A percentile compares a stretch with the other conserved stretches of the same genome.
phyloP scores from a whole-genome alignment of 2,329 filamentous ascomycete genomes.

The Chrysoporthe deuterocubensis region DNA sequence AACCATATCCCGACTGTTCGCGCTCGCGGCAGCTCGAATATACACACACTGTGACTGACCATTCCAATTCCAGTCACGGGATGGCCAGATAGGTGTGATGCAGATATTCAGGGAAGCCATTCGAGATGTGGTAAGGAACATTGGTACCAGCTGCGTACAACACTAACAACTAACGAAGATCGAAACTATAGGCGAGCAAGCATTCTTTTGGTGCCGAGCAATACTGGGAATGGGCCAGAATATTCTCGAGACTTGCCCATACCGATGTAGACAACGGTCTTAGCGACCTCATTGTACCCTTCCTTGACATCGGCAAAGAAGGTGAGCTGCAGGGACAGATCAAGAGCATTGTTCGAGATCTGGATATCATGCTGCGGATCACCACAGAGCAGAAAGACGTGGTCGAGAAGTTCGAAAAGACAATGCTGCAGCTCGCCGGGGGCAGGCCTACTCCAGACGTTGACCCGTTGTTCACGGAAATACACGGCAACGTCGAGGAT shows the following conservation, averaged over 20 bases:
- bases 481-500: constrained; percentile 39
- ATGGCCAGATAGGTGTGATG: constrained; percentile 21
- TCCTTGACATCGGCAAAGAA: constrained; percentile 49
- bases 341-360: constrained; percentile 52
- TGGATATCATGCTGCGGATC: constrained; percentile 50
- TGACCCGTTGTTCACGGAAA: constrained; percentile 20
- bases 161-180: neutral
- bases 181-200: constrained; percentile 38
- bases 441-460: constrained; percentile 28
- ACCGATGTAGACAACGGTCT: constrained; percentile 33
- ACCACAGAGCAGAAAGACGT: constrained; percentile 42
- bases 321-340: constrained; percentile 48
- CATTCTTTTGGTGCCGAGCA: constrained; percentile 44
- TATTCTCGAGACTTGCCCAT: constrained; percentile 31
- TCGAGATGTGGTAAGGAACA: constrained; percentile 22
- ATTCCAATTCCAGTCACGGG: constrained; percentile 8
- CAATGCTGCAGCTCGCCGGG: constrained; percentile 29
- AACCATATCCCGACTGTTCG: constrained; percentile 35
- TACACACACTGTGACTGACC: too few relatives aligned
- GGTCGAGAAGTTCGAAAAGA: constrained; percentile 35
- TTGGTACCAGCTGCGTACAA: neutral
- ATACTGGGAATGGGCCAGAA: constrained; percentile 43
- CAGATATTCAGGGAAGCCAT: constrained; percentile 25
- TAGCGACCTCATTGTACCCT: constrained; percentile 29
- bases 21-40: constrained; percentile 11